These are phyloP conservation scores for Catharanthus roseus DNA, from an alignment of 257 asterid species.

Conservation along the genomic window DNA sequence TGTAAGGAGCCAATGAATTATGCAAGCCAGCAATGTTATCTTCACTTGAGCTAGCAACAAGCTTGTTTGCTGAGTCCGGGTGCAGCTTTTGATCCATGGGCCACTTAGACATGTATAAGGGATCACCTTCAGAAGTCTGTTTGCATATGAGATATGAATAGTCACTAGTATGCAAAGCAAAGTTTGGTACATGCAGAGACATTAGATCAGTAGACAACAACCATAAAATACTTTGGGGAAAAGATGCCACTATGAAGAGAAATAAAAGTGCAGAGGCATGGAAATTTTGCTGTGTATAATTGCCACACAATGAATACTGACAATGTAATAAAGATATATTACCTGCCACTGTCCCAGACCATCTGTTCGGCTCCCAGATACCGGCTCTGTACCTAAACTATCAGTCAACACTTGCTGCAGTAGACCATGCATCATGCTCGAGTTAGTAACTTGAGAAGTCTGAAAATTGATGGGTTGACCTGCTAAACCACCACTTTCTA, in stretches of 20 bases:
- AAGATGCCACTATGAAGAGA: neutral
- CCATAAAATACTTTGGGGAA: neutral
- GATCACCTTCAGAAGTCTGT: constrained; percentile 48
- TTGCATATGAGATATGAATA: constrained; percentile 22
- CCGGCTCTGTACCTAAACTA: constrained; percentile 34
- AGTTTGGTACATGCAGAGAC: neutral
- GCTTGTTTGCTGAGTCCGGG: constrained; percentile 33
- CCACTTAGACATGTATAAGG: constrained; percentile 37
- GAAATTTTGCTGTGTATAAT: too few species aligned
- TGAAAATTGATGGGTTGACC: constrained; percentile 41
- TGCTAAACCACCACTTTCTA: constrained; percentile 39
- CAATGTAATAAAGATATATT: neutral
- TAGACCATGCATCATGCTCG: constrained; percentile 32
- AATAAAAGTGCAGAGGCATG: too few species aligned
- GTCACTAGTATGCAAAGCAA: neutral
- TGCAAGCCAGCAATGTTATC: constrained; percentile 32
- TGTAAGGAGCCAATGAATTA: constrained; percentile 25
- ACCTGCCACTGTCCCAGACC: constrained; percentile 75
- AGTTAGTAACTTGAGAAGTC: constrained; percentile 44
- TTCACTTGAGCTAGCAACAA: constrained; percentile 32
- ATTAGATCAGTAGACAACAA: neutral
- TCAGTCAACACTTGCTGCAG: constrained; percentile 41
- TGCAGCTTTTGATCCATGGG: constrained; percentile 45
- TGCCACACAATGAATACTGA: neutral
- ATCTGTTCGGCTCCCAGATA: constrained; percentile 32